These are phyloP conservation scores for Pseudogymnoascus sp. DNA, from an alignment of 2,329 filamentous ascomycete genomes.

Conservation along the genomic window DNA sequence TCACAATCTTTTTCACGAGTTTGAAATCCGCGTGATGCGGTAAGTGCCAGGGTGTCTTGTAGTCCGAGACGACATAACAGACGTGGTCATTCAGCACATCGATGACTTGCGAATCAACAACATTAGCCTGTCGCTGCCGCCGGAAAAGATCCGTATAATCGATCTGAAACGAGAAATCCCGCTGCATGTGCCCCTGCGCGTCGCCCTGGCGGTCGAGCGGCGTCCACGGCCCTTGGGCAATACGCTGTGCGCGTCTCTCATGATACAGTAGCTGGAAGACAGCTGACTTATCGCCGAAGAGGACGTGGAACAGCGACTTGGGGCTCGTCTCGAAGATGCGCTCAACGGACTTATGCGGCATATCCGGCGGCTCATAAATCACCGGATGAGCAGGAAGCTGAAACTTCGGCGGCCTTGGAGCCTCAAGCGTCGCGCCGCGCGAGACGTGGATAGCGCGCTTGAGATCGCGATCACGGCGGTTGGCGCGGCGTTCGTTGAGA, in stretches of 20 bases:
- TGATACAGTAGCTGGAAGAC: slow-evolving; percentile 89
- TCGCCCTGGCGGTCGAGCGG: slow-evolving; percentile 44
- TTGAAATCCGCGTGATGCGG: slow-evolving; percentile 75
- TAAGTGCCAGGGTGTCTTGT: slow-evolving; percentile 67
- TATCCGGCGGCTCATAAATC: slow-evolving; percentile 75
- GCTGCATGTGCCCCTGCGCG: slow-evolving; percentile 58
- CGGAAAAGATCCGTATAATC: slow-evolving; percentile 61
- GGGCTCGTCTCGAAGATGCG: slow-evolving; percentile 84
- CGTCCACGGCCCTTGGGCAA: slow-evolving; percentile 82
- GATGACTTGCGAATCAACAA: slow-evolving; percentile 80
- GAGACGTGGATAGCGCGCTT: slow-evolving; percentile 56
- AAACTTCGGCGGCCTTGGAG: slow-evolving; percentile 49
- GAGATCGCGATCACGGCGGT: slow-evolving; percentile 42
- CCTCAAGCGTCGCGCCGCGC: slow-evolving; percentile 46
- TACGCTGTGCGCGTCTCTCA: slow-evolving; percentile 70
- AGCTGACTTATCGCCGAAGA: slow-evolving; percentile 94
- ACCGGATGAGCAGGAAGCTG: slow-evolving; percentile 77
- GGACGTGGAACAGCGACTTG: slow-evolving; percentile 89
- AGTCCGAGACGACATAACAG: slow-evolving; percentile 58
- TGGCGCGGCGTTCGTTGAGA: slow-evolving; percentile 46
- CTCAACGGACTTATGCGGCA: slow-evolving; percentile 69
- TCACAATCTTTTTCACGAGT: slow-evolving; percentile 82
- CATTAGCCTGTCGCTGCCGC: slow-evolving; percentile 51
- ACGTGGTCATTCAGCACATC: slow-evolving; percentile 74
- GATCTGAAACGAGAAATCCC: slow-evolving; percentile 77